Evolutionary conservation across 169 alveolate species (phyloP), one percentile per base, ranked within the genome.

Genomic region (Eimeria sp.): DNA sequence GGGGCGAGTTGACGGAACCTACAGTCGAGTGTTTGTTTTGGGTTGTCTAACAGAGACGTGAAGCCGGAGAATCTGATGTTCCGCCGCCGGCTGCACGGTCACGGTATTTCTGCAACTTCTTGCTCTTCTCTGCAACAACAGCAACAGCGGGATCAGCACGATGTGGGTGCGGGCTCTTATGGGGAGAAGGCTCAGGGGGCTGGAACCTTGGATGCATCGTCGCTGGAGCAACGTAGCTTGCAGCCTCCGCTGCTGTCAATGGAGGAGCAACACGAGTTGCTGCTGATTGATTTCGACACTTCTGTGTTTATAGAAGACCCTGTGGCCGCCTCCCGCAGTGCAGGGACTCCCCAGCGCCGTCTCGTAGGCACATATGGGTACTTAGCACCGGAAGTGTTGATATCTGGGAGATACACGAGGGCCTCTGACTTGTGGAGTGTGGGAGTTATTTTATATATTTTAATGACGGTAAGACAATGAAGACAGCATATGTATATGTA

Each of bases 391-490:
- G 97, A 96, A 95, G 97, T 95, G 51, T 65, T 97, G 25, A 63
- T 78, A n/a, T 97, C 97, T 40, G 97, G 96, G 65, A 97, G 97
- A n/a, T 97, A 97, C 95, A 93, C 99, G 22, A 75, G 98, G 45
- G 98, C 98, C 57, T 98, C 99, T 10, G 99, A 98, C 94, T 94
- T 98, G 96, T 98, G 99, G 99, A 97, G 98, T 63, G 97, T 98
- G 4, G 99, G 99, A 86, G 97, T 98, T 47, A 98, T 98, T 49
- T 97, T 98, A 34, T 98, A 98, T 94, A 98, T 98, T 67, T 95
- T 98, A 22, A 98, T 98, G 99, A 98, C 99, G 61, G 97, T 95
- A 40, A 88, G 95, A 45, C 34, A 3, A 22, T 47, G 91, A 40
- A 88, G 95, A 45, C 34, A 3, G 6, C n/a, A 25, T 47, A 54